Percentiles rank a stretch among this genome's conserved stretches.
Conservation (phyloP, 2,329 filamentous ascomycete species). For the Trichophyton verrucosum region DNA sequence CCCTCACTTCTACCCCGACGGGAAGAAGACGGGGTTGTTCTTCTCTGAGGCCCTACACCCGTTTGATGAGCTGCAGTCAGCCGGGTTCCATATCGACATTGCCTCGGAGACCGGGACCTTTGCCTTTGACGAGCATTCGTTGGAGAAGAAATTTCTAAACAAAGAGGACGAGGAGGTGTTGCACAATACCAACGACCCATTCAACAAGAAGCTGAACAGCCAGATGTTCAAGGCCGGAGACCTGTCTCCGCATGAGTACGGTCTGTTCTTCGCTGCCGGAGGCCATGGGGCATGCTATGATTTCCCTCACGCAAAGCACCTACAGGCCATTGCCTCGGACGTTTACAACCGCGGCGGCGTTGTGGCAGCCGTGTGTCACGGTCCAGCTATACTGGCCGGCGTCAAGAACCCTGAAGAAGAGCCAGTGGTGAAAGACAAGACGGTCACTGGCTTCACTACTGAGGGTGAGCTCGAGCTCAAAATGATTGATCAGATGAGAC, state of each 20-base stretch:
- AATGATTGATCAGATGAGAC: conserved; percentile 23
- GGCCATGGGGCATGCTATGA: conserved; percentile 35
- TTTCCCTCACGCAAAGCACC: conserved; percentile 31
- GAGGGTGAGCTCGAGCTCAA: conserved; percentile 27
- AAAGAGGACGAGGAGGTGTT: conserved; percentile 28
- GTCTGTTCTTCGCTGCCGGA: conserved; percentile 13
- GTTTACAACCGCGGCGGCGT: conserved; percentile 33
- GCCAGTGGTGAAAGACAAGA: conserved; percentile 27
- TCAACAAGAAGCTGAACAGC: conserved; percentile 35
- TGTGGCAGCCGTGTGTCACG: conserved; percentile 32
- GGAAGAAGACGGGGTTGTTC: conserved; percentile 17
- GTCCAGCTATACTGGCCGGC: conserved; percentile 26
- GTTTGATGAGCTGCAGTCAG: conserved; percentile 15
- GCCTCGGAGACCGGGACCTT: conserved; percentile 35
- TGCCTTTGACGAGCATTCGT: conserved; percentile 32
- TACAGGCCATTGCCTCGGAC: conserved; percentile 31
- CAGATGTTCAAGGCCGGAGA: conserved; percentile 15
- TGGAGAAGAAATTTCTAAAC: conserved; percentile 28
- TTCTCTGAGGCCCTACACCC: conserved; percentile 14
- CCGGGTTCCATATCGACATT: conserved; percentile 38
- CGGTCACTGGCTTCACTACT: conserved; percentile 30
- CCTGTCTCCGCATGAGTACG: conserved; percentile 14
- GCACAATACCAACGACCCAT: conserved; percentile 29
- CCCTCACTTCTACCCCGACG: conserved; percentile 19
- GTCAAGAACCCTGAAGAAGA: conserved; percentile 21